Conservation (phyloP, 2,329 filamentous ascomycete genomes). For the Geosmithia morbida region DNA sequence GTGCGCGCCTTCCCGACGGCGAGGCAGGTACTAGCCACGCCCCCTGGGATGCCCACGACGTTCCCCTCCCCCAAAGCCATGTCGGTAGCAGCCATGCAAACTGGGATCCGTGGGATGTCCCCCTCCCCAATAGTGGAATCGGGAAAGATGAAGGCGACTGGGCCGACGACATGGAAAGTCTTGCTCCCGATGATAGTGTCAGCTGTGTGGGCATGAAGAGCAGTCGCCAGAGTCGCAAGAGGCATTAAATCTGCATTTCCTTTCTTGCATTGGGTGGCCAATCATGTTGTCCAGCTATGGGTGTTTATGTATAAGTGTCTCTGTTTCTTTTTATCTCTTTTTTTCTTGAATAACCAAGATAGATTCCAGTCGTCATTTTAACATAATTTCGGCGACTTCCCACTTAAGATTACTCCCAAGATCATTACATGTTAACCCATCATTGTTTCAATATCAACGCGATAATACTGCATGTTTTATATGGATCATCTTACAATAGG, state of each 20-base stretch:
- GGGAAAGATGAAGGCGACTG: slow-evolving; percentile 25
- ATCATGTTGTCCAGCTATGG: neutral
- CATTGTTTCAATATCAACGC: too few species aligned
- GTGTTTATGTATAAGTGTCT: neutral
- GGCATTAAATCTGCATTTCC: neutral
- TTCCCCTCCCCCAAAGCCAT: slow-evolving; percentile 26
- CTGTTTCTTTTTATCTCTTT: neutral
- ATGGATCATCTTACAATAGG: too few species aligned
- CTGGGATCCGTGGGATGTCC: slow-evolving; percentile 23
- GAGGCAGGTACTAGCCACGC: slow-evolving; percentile 8
- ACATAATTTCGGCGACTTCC: neutral
- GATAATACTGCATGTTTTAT: too few species aligned
- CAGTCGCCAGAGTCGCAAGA: slow-evolving; percentile 6
- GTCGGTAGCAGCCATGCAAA: slow-evolving; percentile 23
- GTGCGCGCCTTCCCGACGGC: slow-evolving; percentile 1
- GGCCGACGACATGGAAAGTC: slow-evolving; percentile 35
- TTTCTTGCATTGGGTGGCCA: too few species aligned
- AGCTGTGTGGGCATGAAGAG: slow-evolving; percentile 37
- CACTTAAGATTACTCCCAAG: neutral
- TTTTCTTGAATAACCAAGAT: neutral
- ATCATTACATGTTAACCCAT: too few species aligned
- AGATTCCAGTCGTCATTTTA: neutral
- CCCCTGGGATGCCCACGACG: slow-evolving; percentile 11
- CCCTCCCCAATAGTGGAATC: slow-evolving; percentile 24
- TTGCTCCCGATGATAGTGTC: slow-evolving; percentile 47